Percentiles rank a stretch among this genome's conserved stretches.
These are phyloP conservation scores for Xylaria grammica DNA, from an alignment of 495 filamentous ascomycete genomes.

Conservation along the genomic window DNA sequence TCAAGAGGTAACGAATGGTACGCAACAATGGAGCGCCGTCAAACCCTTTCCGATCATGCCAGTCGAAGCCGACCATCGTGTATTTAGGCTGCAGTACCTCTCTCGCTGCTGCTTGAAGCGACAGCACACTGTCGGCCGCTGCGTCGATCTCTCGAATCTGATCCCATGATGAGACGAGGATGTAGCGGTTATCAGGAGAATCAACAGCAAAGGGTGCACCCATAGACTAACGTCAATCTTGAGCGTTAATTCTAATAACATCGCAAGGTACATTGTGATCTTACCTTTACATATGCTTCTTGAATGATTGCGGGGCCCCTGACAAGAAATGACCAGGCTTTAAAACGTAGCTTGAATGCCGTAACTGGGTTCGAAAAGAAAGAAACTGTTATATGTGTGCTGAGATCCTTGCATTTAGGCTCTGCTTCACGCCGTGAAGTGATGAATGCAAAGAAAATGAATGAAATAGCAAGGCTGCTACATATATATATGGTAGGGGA, in stretches of 20 bases:
- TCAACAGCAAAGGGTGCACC: conserved; percentile 31
- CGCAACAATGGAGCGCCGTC: conserved; percentile 35
- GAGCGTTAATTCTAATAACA: neutral
- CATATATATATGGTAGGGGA: too few relatives aligned
- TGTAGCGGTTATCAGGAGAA: conserved; percentile 29
- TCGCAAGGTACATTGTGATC: too few relatives aligned
- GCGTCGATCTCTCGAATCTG: conserved; percentile 36
- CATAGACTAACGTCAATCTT: neutral
- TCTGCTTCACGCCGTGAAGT: too few relatives aligned
- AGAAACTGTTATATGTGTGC: too few relatives aligned
- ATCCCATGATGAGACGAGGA: conserved; percentile 32
- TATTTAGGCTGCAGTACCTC: conserved; percentile 28
- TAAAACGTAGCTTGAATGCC: too few relatives aligned
- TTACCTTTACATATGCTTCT: conserved; percentile 14
- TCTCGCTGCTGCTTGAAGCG: conserved; percentile 39
- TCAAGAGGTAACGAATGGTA: conserved; percentile 34
- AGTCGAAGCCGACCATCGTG: conserved; percentile 39
- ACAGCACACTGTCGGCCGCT: conserved; percentile 33
- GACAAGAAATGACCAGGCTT: conserved; percentile 23
- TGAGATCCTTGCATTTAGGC: too few relatives aligned
- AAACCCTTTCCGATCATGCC: conserved; percentile 30
- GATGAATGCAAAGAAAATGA: too few relatives aligned
- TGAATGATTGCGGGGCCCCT: conserved; percentile 23
- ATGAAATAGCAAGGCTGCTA: too few relatives aligned
- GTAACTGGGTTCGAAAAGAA: too few relatives aligned